Conservation (phyloP, 106 monocot genomes). For the Phalaenopsis aphrodite region DNA sequence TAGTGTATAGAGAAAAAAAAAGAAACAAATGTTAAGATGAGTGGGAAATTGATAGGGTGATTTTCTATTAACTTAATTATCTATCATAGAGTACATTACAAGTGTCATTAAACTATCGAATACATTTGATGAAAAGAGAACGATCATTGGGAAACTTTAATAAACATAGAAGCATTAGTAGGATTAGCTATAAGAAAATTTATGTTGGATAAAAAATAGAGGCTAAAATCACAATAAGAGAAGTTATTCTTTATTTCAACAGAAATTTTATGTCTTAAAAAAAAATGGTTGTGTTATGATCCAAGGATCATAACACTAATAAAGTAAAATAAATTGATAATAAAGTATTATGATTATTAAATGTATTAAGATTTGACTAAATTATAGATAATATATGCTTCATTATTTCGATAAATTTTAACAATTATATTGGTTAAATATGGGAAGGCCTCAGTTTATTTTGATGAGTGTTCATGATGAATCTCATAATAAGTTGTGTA, state of each 20-base stretch:
- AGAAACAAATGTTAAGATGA: too few relatives aligned
- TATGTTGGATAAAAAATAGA: not conserved
- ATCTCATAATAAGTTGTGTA: not conserved
- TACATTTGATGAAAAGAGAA: too few relatives aligned
- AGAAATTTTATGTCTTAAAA: not conserved
- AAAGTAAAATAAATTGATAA: not conserved
- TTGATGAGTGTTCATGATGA: not conserved
- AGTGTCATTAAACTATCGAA: too few relatives aligned
- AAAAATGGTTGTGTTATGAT: not conserved
- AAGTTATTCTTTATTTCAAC: not conserved
- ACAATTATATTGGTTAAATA: not conserved
- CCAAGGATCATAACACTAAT: not conserved
- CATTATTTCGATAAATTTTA: not conserved
- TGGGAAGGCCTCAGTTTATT: not conserved
- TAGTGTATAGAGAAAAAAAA: too few relatives aligned
- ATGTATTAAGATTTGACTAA: not conserved
- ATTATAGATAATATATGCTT: not conserved
- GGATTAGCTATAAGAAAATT: not conserved
- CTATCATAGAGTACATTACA: too few relatives aligned
- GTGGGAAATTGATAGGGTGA: too few relatives aligned
- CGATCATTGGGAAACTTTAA: too few relatives aligned
- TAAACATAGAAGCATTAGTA: too few relatives aligned
- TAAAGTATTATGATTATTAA: not conserved
- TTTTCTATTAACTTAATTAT: too few relatives aligned
- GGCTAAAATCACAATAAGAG: not conserved